phyloP scores from a whole-genome alignment of 805 yeast species.

The Cyberlindnera maritima region DNA sequence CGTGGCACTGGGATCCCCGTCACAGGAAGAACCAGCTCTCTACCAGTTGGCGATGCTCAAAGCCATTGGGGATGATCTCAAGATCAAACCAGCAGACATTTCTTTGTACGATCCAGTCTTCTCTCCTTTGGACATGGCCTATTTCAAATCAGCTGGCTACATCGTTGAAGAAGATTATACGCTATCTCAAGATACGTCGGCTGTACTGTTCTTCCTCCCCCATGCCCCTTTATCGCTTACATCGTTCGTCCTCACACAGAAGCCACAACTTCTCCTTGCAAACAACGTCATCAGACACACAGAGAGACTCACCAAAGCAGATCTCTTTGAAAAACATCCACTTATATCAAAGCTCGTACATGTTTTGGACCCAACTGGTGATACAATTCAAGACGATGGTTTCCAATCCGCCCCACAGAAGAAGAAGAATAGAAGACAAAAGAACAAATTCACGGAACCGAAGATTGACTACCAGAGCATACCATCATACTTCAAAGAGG shows the following conservation, averaged over 20 bases:
- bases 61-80: conserved; percentile 34
- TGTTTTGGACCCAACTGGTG: not conserved
- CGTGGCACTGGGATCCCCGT: conserved; percentile 69
- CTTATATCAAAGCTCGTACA: conserved; percentile 38
- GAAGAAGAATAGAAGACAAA: conserved; percentile 27
- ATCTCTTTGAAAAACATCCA: conserved; percentile 43
- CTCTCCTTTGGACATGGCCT: conserved; percentile 39
- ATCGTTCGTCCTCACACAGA: conserved; percentile 35
- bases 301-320: conserved; percentile 44
- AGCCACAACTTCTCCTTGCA: conserved; percentile 44
- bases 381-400: conserved; percentile 16
- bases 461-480: conserved; percentile 32
- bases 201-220: conserved; percentile 59
- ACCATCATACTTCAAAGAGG: conserved; percentile 32
- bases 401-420: conserved; percentile 17
- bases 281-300: conserved; percentile 54
- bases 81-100: conserved; percentile 27
- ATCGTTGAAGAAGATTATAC: conserved; percentile 15
- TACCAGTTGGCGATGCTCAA: conserved; percentile 62
- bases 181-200: not conserved
- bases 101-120: conserved; percentile 69
- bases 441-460: conserved; percentile 28
- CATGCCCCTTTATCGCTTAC: conserved; percentile 68
- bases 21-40: conserved; percentile 54
- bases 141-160: conserved; percentile 30